Evolutionary conservation across 495 filamentous ascomycete genomes (phyloP).

Genomic region (Patellaria atrata): DNA sequence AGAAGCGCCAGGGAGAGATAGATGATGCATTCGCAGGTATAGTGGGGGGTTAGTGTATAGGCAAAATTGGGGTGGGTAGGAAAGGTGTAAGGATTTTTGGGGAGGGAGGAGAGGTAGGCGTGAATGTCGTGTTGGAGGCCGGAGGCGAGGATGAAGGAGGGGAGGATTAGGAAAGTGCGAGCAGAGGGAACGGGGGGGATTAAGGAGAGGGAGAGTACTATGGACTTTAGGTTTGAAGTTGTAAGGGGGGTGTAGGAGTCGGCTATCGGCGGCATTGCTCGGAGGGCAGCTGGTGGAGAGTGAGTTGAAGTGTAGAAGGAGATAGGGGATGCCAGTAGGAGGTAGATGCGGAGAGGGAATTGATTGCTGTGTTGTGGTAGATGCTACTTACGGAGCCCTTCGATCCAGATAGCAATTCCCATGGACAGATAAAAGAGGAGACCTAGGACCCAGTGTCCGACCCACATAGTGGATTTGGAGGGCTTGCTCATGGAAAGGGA

Average conservation of each 20-base stretch:
- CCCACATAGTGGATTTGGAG: constrained; percentile 64
- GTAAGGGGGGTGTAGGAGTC: background rate
- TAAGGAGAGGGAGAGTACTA: constrained; percentile 9
- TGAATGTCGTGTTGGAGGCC: constrained; percentile 71
- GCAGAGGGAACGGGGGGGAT: constrained; percentile 20
- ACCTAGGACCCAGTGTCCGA: constrained; percentile 68
- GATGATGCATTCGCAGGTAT: constrained; percentile 71
- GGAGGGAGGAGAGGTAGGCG: constrained; percentile 56
- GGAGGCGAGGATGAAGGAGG: constrained; percentile 60
- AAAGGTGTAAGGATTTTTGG: constrained; percentile 55
- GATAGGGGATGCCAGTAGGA: background rate
- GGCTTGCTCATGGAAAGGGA: constrained; percentile 45
- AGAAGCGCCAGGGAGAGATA: constrained; percentile 66
- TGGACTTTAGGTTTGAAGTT: too few relatives aligned
- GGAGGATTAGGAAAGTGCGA: constrained; percentile 44
- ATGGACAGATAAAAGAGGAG: constrained; percentile 60
- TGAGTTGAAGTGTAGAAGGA: background rate
- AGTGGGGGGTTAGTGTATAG: constrained; percentile 71
- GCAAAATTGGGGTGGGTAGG: constrained; percentile 59
- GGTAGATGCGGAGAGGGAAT: background rate
- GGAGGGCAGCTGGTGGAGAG: constrained; percentile 7
- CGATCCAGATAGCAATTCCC: constrained; percentile 69
- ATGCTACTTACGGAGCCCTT: constrained; percentile 51
- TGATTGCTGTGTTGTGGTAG: too few relatives aligned
- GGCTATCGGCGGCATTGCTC: background rate